Percentiles rank a stretch among this genome's conserved stretches.
Conservation (phyloP, 176 grass and related monocot species). For the Musa acuminata region DNA sequence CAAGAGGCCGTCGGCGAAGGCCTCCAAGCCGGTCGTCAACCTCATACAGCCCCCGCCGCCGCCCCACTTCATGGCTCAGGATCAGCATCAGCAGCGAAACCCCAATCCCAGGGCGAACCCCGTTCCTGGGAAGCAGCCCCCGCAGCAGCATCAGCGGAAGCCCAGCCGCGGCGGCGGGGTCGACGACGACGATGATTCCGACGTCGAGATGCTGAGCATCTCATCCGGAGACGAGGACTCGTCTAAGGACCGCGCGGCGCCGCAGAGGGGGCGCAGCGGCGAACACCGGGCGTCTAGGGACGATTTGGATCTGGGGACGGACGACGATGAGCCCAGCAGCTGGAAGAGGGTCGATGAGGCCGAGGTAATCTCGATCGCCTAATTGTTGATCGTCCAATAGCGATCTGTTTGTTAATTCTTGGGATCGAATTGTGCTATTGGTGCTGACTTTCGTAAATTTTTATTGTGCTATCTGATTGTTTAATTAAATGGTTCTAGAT, state of each 20-base stretch:
- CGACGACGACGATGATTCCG: conserved; percentile 90
- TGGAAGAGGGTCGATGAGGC: conserved; percentile 97
- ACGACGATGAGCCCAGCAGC: conserved; percentile 85
- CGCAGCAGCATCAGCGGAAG: conserved; percentile 29
- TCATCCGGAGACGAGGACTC: conserved; percentile 90
- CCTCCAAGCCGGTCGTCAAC: conserved; percentile 83
- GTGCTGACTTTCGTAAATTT: no score
- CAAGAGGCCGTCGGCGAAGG: conserved; percentile 46
- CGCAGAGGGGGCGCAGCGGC: conserved; percentile 33
- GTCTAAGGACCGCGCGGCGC: conserved; percentile 47
- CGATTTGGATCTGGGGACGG: conserved; percentile 51
- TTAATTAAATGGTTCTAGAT: no score
- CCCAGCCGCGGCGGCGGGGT: conserved; percentile 47
- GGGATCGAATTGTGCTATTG: no score
- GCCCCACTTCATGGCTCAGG: conserved; percentile 15
- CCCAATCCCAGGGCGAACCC: conserved; percentile 7
- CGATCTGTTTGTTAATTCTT: not conserved
- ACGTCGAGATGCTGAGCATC: conserved; percentile 89
- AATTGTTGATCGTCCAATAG: not conserved
- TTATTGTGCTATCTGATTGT: no score
- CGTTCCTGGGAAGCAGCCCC: conserved; percentile 5
- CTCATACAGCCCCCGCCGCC: conserved; percentile 53
- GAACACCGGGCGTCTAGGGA: conserved; percentile 47
- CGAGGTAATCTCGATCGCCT: conserved; percentile 45
- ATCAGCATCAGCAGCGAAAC: conserved; percentile 11